phyloP scores from a whole-genome alignment of 2,329 filamentous ascomycete genomes.

The Helotiales sp. region DNA sequence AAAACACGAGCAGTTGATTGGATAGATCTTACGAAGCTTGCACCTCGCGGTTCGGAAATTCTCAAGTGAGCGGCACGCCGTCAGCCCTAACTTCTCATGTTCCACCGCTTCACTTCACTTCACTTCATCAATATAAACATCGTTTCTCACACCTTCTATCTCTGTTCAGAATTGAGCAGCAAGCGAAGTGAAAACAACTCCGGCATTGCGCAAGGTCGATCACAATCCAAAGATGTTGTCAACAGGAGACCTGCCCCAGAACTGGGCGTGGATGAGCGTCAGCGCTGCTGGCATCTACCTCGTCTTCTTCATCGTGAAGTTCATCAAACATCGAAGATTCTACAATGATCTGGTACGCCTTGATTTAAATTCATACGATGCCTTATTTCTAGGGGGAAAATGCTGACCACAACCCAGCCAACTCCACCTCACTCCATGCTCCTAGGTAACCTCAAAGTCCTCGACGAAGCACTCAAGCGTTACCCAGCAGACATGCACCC shows the following conservation, averaged over 20 bases:
- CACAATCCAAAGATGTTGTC: background rate
- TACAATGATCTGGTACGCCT: constrained; percentile 13
- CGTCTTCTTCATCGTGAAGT: constrained; percentile 11
- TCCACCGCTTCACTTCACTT: background rate
- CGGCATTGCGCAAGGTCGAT: background rate
- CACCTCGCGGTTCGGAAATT: no score
- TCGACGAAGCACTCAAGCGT: constrained; percentile 24
- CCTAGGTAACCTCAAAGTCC: constrained; percentile 27
- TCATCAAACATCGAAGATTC: constrained; percentile 16
- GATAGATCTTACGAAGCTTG: no score
- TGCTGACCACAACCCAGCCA: constrained; percentile 27
- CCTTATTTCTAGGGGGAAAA: background rate
- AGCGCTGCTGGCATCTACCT: background rate
- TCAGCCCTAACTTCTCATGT: background rate
- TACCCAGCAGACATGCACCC: constrained; percentile 28
- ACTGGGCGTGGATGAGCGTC: constrained; percentile 13
- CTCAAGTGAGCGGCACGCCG: background rate
- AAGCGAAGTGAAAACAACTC: no score
- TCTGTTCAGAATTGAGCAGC: no score
- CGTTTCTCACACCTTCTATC: no score
- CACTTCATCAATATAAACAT: background rate
- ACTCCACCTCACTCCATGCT: constrained; percentile 26
- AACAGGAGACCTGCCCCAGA: background rate
- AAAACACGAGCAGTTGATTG: no score
- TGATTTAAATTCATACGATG: background rate